A percentile compares a stretch with the other conserved stretches of the same genome.
phyloP scores from a whole-genome alignment of 108 stramenopile species.

The Nannochloropsis salina region DNA sequence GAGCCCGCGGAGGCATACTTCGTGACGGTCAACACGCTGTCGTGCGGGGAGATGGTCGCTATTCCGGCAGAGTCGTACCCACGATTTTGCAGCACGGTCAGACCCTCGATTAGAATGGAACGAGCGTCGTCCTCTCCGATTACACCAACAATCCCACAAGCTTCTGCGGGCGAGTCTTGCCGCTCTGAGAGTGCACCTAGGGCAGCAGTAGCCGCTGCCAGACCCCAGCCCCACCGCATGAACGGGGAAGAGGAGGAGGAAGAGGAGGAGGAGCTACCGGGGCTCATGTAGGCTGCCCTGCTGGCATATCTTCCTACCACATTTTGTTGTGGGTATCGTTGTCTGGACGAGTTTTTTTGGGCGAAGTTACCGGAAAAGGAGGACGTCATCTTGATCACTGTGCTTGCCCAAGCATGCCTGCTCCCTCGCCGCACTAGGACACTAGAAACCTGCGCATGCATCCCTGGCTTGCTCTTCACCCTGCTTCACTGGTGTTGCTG shows the following conservation, averaged over 20 bases:
- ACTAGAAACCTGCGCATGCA: background rate
- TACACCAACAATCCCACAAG: constrained; percentile 46
- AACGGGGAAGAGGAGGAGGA: background rate
- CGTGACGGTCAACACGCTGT: constrained; percentile 61
- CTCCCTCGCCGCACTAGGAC: background rate
- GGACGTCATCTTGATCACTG: too few species aligned
- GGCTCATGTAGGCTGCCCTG: too few species aligned
- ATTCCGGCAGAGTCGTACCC: constrained; percentile 98
- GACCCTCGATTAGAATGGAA: constrained; percentile 73
- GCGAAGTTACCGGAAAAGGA: too few species aligned
- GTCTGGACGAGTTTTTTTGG: too few species aligned
- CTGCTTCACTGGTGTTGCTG: background rate
- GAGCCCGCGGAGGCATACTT: constrained; percentile 86
- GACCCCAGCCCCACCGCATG: background rate
- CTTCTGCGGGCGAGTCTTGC: constrained; percentile 23
- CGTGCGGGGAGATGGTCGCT: constrained; percentile 65
- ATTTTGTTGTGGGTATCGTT: too few species aligned
- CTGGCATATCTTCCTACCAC: too few species aligned
- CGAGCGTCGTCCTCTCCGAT: constrained; percentile 35
- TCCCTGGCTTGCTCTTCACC: background rate
- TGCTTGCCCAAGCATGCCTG: background rate
- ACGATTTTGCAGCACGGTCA: constrained; percentile 90
- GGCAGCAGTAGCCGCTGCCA: background rate
- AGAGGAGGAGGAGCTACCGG: background rate
- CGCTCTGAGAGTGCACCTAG: background rate